Conservation (phyloP, 75 land plant species). For the Pinus taeda region DNA sequence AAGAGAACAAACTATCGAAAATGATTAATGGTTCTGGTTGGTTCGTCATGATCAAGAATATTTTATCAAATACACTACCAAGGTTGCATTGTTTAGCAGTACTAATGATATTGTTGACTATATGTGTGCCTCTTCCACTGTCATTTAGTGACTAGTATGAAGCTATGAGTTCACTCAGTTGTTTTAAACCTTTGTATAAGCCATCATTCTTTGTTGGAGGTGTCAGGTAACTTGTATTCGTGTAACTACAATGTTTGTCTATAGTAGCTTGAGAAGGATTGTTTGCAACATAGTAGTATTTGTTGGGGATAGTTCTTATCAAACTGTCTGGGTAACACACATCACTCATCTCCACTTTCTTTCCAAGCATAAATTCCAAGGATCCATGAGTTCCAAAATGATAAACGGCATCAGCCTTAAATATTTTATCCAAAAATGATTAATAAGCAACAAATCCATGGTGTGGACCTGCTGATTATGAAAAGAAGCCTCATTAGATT, state of each 20-base stretch:
- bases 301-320: conserved; percentile 96
- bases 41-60: no score
- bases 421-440: conserved; percentile 91
- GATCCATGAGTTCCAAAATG: conserved; percentile 99
- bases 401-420: conserved; percentile 89
- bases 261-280: conserved; percentile 99
- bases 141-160: conserved; percentile 98
- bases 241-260: conserved; percentile 96
- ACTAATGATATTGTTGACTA: conserved; percentile 89
- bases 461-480: conserved; percentile 96
- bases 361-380: conserved; percentile 99
- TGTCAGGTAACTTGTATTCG: conserved; percentile 96
- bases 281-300: conserved; percentile 97
- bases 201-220: conserved; percentile 99
- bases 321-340: conserved; percentile 91
- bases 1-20: no score
- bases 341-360: conserved; percentile 99
- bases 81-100: conserved; percentile 98
- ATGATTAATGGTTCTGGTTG: no score
- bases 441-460: conserved; percentile 99
- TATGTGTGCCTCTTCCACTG: conserved; percentile 88
- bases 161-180: conserved; percentile 91
- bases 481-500: conserved; percentile 97
- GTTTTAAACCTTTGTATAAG: conserved; percentile 92
- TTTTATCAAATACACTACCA: conserved; percentile 36